Percentiles rank a stretch among this genome's conserved stretches.
phyloP scores from a whole-genome alignment of 441 rosid genomes.

The Kokia cookei region DNA sequence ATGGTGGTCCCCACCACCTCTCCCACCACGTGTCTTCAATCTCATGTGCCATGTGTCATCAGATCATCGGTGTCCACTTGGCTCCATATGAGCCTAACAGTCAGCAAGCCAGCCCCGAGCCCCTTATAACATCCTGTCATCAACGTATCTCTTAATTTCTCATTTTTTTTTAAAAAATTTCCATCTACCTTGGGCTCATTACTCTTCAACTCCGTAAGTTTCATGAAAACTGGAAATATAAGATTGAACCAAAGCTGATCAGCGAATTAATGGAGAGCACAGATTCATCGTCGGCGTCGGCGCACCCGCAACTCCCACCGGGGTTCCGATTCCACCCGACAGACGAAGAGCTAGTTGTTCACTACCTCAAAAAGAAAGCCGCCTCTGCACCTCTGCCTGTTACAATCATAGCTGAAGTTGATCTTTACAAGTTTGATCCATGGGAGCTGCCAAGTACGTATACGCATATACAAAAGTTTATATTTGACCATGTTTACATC shows the following conservation, averaged over 20 bases:
- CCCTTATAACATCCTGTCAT: neutral
- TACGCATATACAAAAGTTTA: neutral
- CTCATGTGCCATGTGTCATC: conserved; percentile 23
- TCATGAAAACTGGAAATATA: neutral
- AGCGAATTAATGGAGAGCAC: conserved; percentile 41
- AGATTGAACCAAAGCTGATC: neutral
- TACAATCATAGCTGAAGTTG: conserved; percentile 81
- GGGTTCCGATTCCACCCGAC: conserved; percentile 97
- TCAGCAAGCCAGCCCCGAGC: neutral
- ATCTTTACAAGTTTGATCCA: conserved; percentile 92
- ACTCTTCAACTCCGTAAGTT: neutral
- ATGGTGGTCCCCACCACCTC: conserved; percentile 28
- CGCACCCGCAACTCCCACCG: conserved; percentile 78
- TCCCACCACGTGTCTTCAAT: conserved; percentile 33
- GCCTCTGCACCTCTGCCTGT: conserved; percentile 75
- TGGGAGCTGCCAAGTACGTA: conserved; percentile 85
- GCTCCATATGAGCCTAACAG: conserved; percentile 1
- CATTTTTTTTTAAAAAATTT: neutral
- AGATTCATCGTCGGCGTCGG: conserved; percentile 45
- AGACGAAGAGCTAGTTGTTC: conserved; percentile 85
- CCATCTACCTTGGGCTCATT: neutral
- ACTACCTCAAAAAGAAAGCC: conserved; percentile 82
- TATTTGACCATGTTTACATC: neutral
- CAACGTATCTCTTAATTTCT: neutral
- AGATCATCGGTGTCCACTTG: conserved; percentile 20